Percentiles rank a stretch among this genome's conserved stretches.
These are phyloP conservation scores for Podila minutissima DNA, from an alignment of 192 early-diverging fungal genomes.

Conservation along the genomic window DNA sequence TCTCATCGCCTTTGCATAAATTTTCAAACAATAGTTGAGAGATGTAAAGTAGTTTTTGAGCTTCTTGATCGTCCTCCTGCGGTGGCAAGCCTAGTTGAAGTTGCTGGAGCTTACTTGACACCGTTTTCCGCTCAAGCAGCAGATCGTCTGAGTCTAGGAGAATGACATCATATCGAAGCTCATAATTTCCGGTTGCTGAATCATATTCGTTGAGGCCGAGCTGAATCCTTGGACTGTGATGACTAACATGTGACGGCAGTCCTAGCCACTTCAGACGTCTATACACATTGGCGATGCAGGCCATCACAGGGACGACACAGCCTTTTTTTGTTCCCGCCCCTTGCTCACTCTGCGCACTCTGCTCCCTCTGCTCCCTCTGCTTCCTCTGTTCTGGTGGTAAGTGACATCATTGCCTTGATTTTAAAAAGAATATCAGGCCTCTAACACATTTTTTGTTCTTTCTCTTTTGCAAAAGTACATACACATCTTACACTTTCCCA, in stretches of 20 bases:
- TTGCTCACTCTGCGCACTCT: constrained; percentile 50
- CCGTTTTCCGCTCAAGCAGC: constrained; percentile 14
- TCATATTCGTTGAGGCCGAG: constrained; percentile 51
- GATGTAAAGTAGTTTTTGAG: no score
- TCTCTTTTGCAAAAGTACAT: no score
- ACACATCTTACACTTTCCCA: no score
- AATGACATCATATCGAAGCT: constrained; percentile 52
- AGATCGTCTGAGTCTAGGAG: constrained; percentile 28
- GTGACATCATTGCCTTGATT: no score
- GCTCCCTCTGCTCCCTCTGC: no score
- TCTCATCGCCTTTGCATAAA: no score
- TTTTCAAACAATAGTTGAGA: no score
- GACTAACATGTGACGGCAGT: constrained; percentile 43
- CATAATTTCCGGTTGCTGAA: constrained; percentile 42
- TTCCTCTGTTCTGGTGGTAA: no score
- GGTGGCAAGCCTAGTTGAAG: constrained; percentile 17
- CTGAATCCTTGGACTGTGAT: constrained; percentile 48
- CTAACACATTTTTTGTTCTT: no score
- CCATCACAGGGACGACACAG: no score
- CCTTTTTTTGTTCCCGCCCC: no score
- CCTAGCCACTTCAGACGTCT: constrained; percentile 34
- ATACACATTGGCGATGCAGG: constrained; percentile 50
- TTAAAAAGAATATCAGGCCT: no score
- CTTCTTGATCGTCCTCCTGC: constrained; percentile 16
- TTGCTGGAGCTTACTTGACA: constrained; percentile 29